Conservation (phyloP, 2,329 filamentous ascomycete species). For the Curvularia hawaiiensis region DNA sequence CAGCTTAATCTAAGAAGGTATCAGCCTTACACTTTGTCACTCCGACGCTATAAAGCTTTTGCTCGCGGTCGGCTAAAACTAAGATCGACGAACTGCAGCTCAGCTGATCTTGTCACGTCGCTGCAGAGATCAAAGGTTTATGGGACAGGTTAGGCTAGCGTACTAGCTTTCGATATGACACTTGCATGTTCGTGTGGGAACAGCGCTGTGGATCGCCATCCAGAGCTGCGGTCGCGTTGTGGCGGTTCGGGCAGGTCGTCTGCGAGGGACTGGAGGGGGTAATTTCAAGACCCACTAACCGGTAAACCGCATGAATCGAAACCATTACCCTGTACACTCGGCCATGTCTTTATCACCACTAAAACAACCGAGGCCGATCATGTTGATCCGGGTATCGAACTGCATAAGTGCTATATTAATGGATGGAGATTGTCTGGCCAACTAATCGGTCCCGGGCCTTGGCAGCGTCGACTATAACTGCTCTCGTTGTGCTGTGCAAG, state of each 20-base stretch:
- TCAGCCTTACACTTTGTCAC: too few relatives aligned
- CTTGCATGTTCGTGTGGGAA: not conserved
- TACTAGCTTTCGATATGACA: not conserved
- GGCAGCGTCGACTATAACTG: constrained; percentile 8
- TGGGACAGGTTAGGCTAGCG: not conserved
- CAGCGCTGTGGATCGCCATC: not conserved
- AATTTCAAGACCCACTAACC: not conserved
- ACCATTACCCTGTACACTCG: not conserved
- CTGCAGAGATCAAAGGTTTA: not conserved
- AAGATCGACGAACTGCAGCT: not conserved
- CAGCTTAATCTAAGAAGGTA: not conserved
- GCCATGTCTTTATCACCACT: not conserved
- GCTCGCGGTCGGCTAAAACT: too few relatives aligned
- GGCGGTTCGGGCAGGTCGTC: not conserved
- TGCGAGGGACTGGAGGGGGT: not conserved
- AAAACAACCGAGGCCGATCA: not conserved
- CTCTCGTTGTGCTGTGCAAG: not conserved
- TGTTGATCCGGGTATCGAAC: not conserved
- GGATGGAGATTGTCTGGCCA: constrained; percentile 2
- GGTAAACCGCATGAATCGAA: not conserved
- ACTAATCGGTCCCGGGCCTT: constrained; percentile 1
- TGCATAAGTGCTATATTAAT: not conserved
- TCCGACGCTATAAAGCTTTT: too few relatives aligned
- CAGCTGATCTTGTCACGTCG: not conserved
- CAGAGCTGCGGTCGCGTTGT: not conserved